Evolutionary conservation across 495 filamentous ascomycete genomes (phyloP), one percentile per base, ranked within the genome.

Genomic region (Penicillium cataractarum): DNA sequence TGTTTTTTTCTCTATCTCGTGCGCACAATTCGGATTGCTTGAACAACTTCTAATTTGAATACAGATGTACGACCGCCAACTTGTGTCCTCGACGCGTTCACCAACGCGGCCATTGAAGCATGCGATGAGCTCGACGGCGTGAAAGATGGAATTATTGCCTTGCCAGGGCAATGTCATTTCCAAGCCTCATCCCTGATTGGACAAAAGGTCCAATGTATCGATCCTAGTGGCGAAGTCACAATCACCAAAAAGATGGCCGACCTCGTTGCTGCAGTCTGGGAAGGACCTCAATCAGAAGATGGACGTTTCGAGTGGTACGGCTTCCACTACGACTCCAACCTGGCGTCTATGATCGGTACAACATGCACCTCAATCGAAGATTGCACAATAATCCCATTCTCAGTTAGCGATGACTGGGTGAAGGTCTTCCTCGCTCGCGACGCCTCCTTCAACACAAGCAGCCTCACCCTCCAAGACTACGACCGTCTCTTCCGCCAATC

Each of bases 51-150:
- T 24, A 13, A 46, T 12, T 12, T 8, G 7, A 5, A 22, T 8
- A 46, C 44, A 63, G 61, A 49, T 46, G 52, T 35, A 70, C 78
- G 70, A 4, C 73, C 72, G 21, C 66, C 74, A 3, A 69, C 73
- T 12, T 67, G 76, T 10, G 78, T 80, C 27, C 79, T 84, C 35
- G 82, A 89, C 21, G 69, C 77, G 10, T 68, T 81, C 24, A 65
- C 70, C 0, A 68, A 81, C 6, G 80, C 79, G 1, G 72, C 82
- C 79, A 57, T 70, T 68, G 3, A 69, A 65, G 24, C 50, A 21
- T 74, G 81, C 62, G 87, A 90, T 66, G 63, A 55, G 12, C 66
- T 81, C 17, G 88, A 90, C 66, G 86, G 87, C 1, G 71, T 84
- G 6, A 67, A 70, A 6, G 88, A 90, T 65, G 81, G 78, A 29